Base-by-base conservation (phyloP, 2,329 filamentous ascomycete species). In the Zasmidium angulare region DNA sequence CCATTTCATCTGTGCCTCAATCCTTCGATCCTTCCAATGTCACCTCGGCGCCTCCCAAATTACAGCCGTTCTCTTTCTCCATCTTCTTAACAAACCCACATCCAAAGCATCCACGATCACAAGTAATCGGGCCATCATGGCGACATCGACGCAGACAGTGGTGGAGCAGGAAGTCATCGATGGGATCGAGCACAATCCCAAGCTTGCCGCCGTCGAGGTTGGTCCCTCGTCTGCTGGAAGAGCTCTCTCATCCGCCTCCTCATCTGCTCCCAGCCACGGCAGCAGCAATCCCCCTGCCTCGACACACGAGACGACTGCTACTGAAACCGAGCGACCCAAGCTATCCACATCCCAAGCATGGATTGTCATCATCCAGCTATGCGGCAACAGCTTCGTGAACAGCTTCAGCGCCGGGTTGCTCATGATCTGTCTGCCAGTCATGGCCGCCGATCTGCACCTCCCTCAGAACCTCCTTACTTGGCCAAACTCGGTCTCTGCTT, bases 401-500 rank as follows among this genome's bases (percentile, higher is more conserved):
- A 64, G 61, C 46, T 67, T 64, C 26, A 58, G 64, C 46, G 64
- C 63, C 53, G 67, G 67, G 21, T 46, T 67, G 46, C 58, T 64
- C 20, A 60, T 57, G 7, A 59, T 68, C n/a, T 63, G 58, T 9
- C 43, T 68, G 14, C 63, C 67, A 11, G 49, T 59, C 14, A 68
- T 69, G 11, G 51, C 56, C 3, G 49, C 47, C 2, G 58, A 58
- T 10, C 29, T 66, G 20, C 40, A 52, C 7, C 54, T 67, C 12
- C 48, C 60, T 0, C 21, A 29, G 6, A 56, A 60, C 14, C 56
- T 71, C 1, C 60, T 66, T 2, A 60, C 70, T 4, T 70, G 67
- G 68, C 69, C 68, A 6, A 63, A 62, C 1, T 63, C 65, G 22
- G 65, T 71, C 71, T 29, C 74, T 71, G 49, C 76, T 75, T 6